These are phyloP conservation scores for Echinosophora koreensis DNA, from an alignment of 306 rosid genomes.

Conservation along the genomic window DNA sequence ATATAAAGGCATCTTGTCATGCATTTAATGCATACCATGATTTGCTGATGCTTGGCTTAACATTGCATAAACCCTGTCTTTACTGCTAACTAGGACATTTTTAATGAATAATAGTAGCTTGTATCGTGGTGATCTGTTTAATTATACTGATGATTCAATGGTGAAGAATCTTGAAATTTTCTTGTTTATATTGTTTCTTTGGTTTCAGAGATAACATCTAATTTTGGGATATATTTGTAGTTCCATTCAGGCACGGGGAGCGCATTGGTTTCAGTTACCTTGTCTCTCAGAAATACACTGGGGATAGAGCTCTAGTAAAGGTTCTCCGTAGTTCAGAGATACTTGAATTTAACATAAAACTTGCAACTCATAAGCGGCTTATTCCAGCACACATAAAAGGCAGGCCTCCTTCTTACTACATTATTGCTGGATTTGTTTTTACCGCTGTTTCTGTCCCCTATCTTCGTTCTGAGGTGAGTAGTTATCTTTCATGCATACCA, in stretches of 20 bases:
- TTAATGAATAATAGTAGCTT: not conserved
- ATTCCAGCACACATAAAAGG: constrained; percentile 85
- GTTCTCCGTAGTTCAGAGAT: constrained; percentile 64
- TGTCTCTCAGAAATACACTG: constrained; percentile 76
- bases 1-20: not conserved
- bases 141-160: not conserved
- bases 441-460: constrained; percentile 81
- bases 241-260: constrained; percentile 90
- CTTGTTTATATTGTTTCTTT: constrained; percentile 9
- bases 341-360: constrained; percentile 65
- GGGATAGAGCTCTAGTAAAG: constrained; percentile 62
- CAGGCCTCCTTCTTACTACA: constrained; percentile 88
- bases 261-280: constrained; percentile 89
- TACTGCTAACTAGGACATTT: no score
- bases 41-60: not conserved
- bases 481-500: not conserved
- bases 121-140: not conserved
- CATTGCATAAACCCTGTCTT: not conserved
- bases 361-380: constrained; percentile 74
- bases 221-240: constrained; percentile 52
- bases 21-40: not conserved
- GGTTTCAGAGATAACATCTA: constrained; percentile 19
- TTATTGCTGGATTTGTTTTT: constrained; percentile 88
- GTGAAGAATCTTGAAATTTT: not conserved
- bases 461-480: constrained; percentile 85